Evolutionary conservation across 2,329 filamentous ascomycete genomes (phyloP).

Genomic region (Epichloe glyceriae): DNA sequence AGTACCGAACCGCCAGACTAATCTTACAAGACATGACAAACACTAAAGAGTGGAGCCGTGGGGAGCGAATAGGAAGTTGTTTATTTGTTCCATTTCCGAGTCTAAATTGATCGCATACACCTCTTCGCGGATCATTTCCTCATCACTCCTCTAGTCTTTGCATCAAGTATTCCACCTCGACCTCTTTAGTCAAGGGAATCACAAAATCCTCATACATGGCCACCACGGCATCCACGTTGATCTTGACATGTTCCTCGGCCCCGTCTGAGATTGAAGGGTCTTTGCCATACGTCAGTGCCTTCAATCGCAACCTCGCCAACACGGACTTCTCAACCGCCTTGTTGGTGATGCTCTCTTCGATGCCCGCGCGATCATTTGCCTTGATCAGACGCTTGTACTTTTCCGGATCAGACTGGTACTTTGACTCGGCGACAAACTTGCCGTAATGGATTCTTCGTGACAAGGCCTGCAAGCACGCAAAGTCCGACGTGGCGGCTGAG

Average conservation of each 20-base stretch:
- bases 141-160: slow-evolving; percentile 52
- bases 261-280: slow-evolving; percentile 57
- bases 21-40: too few species aligned
- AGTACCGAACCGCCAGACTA: neutral
- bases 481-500: slow-evolving; percentile 80
- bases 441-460: slow-evolving; percentile 91
- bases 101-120: neutral
- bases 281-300: slow-evolving; percentile 86
- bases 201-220: slow-evolving; percentile 85
- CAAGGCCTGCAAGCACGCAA: slow-evolving; percentile 77
- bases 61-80: too few species aligned
- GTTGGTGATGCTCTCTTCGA: slow-evolving; percentile 86
- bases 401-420: slow-evolving; percentile 75
- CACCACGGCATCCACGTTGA: slow-evolving; percentile 84
- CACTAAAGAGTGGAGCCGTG: too few species aligned
- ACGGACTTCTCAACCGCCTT: slow-evolving; percentile 82
- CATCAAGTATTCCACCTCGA: slow-evolving; percentile 98
- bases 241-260: slow-evolving; percentile 55
- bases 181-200: slow-evolving; percentile 93
- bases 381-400: slow-evolving; percentile 73
- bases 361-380: slow-evolving; percentile 63
- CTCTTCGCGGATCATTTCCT: neutral
- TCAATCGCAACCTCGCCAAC: slow-evolving; percentile 70
- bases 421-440: slow-evolving; percentile 95
- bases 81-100: too few species aligned